Conservation (phyloP, 2,329 filamentous ascomycete genomes). For the Aspergillus fumigatiaffinis region DNA sequence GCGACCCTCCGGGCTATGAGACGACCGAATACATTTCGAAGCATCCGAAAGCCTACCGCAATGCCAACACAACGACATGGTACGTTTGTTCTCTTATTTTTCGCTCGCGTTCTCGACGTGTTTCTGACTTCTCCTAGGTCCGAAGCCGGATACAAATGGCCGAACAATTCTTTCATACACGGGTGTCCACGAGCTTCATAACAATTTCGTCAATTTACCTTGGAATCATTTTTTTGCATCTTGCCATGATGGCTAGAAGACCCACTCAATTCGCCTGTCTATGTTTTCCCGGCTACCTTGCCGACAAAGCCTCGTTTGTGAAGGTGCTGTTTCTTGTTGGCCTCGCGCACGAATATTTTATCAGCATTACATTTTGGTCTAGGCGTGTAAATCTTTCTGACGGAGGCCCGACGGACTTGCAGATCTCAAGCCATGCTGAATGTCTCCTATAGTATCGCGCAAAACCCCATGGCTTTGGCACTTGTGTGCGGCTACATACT, state of each 20-base stretch:
- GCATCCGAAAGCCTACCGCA: conserved; percentile 59
- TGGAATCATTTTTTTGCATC: not conserved
- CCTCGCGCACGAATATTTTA: conserved; percentile 1
- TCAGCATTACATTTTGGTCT: conserved; percentile 18
- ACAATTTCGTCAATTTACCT: not conserved
- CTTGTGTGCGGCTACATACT: not conserved
- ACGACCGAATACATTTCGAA: conserved; percentile 64
- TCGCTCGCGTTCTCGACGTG: not conserved
- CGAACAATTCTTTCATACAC: conserved; percentile 59
- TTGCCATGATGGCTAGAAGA: not conserved
- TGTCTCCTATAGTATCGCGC: not conserved
- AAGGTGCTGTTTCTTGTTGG: not conserved
- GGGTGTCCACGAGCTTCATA: conserved; percentile 40
- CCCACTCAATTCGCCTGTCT: not conserved
- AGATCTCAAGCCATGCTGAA: not conserved
- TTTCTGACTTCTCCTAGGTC: conserved; percentile 28
- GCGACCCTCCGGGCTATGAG: conserved; percentile 63
- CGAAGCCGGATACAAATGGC: conserved; percentile 55
- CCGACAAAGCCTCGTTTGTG: not conserved
- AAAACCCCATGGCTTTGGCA: not conserved
- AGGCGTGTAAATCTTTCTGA: not conserved
- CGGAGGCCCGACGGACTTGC: not conserved
- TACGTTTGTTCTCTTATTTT: conserved; percentile 28
- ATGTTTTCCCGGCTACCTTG: not conserved
- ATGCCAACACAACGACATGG: conserved; percentile 63